Evolutionary conservation across 768 basidiomycete genomes (phyloP), one percentile per base, ranked within the genome.

Genomic region (Rhizopogon roseolus): DNA sequence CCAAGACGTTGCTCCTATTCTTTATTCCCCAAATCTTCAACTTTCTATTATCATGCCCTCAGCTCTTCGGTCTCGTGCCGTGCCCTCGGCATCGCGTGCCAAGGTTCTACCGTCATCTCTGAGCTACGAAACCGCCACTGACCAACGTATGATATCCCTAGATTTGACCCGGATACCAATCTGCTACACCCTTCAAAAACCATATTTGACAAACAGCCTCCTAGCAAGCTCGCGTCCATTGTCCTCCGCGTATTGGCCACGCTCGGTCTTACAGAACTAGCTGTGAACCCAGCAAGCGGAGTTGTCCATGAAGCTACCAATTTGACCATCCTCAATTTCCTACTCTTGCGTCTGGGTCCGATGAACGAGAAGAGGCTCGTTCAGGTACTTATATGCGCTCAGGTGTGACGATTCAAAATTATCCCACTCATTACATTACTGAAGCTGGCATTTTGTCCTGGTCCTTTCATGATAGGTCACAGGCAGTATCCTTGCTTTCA

Each of bases 21-120:
- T 98, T 98, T 75, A 79, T 99, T 45, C 97, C 97, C 4, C 97
- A 99, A 67, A 88, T 97, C 57, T 94, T 98, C 82, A 99, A 99
- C 69, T 99, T 99, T 66, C 52, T 98, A 48, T 76, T 98, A 38
- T 96, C 93, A 11, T 90, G 88, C 60, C 97, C 97, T 10, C 97
- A 99, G 65, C 73, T 99, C 2, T 98, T 98, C 64, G 91, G 92
- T 1, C 71, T 99, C 16, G 90, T 99, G 13, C 87, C 90, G 0
- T 98, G 95, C 66, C 97, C 97, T 5, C 77, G 97, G 46, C 97
- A 99, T 71, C 83, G 97, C 49, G 80, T 99, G 17, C 97, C 97
- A 51, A 82, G 82, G 91, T 94, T 64, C 60, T 64, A 40, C 17
- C 8, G 5, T 9, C 16, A 2, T 37, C 3, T 14, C 14, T 19